Conservation (phyloP, 2,329 filamentous ascomycete species). For the Biscogniauxia mediterranea region DNA sequence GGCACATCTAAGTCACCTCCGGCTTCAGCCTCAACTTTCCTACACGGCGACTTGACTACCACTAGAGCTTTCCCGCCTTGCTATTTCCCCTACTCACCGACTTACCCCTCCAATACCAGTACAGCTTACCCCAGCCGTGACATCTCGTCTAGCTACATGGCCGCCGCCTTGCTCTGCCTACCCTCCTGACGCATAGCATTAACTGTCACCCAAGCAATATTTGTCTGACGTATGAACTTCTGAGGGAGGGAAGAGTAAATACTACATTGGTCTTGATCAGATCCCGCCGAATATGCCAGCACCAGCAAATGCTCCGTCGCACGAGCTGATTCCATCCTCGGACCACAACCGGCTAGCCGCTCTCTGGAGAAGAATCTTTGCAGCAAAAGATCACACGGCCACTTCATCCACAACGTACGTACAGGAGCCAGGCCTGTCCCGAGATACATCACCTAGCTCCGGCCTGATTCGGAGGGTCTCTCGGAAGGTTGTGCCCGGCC, state of each 20-base stretch:
- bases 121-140: conserved; percentile 17
- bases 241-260: conserved; percentile 7
- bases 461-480: conserved; percentile 43
- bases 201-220: conserved; percentile 6
- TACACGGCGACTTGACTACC: conserved; percentile 10
- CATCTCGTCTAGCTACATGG: conserved; percentile 18
- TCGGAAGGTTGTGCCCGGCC: conserved; percentile 69
- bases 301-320: conserved; percentile 22
- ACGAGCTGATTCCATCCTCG: conserved; percentile 22
- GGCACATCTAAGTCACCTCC: conserved; percentile 15
- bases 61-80: conserved; percentile 2
- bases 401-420: conserved; percentile 19
- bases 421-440: conserved; percentile 24
- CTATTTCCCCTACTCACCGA: conserved; percentile 5
- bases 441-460: conserved; percentile 24
- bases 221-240: conserved; percentile 3
- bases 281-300: conserved; percentile 29
- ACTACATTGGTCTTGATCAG: conserved; percentile 16
- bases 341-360: conserved; percentile 25
- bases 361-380: conserved; percentile 24
- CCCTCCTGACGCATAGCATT: conserved; percentile 19
- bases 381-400: conserved; percentile 24
- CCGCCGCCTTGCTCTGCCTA: conserved; percentile 12
- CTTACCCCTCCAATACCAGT: conserved; percentile 12
- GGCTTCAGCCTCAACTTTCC: conserved; percentile 19